phyloP scores from a whole-genome alignment of 2,329 filamentous ascomycete species.

The Neoascochyta sp. region DNA sequence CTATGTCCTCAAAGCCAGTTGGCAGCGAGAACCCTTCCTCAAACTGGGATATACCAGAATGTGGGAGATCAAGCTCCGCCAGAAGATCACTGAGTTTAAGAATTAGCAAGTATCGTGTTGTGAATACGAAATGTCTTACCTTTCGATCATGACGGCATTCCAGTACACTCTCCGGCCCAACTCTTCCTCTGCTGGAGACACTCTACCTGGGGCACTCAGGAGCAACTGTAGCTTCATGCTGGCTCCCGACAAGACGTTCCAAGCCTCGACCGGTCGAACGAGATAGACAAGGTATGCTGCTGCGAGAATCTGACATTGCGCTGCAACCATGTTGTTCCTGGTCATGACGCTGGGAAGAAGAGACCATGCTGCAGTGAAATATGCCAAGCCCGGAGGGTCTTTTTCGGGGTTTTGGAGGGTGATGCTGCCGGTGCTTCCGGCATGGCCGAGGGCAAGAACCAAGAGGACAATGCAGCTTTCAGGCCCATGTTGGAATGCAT shows the following conservation, averaged over 20 bases:
- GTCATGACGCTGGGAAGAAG: conserved; percentile 76
- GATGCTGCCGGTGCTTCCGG: conserved; percentile 71
- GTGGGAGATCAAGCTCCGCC: conserved; percentile 74
- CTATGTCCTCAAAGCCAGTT: conserved; percentile 67
- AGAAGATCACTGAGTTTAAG: conserved; percentile 57
- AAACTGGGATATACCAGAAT: conserved; percentile 77
- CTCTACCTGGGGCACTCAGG: conserved; percentile 67
- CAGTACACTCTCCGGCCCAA: conserved; percentile 76
- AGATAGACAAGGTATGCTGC: conserved; percentile 81
- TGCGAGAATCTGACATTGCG: conserved; percentile 76
- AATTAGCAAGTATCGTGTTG: conserved; percentile 2
- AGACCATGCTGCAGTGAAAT: conserved; percentile 77
- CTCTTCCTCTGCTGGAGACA: conserved; percentile 68
- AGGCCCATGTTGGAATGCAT: conserved; percentile 71
- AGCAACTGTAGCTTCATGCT: conserved; percentile 79
- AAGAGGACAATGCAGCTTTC: conserved; percentile 80
- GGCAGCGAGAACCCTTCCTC: conserved; percentile 77
- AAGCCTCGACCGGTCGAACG: conserved; percentile 76
- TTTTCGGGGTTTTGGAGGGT: conserved; percentile 65
- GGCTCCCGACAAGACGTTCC: conserved; percentile 74
- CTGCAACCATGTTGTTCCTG: conserved; percentile 70
- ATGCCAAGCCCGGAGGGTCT: conserved; percentile 71
- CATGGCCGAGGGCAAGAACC: conserved; percentile 72
- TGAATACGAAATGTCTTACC: conserved; percentile 15
- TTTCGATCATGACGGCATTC: conserved; percentile 79